Base-by-base conservation (phyloP, 345 rosid genomes). In the Camelina laxa region DNA sequence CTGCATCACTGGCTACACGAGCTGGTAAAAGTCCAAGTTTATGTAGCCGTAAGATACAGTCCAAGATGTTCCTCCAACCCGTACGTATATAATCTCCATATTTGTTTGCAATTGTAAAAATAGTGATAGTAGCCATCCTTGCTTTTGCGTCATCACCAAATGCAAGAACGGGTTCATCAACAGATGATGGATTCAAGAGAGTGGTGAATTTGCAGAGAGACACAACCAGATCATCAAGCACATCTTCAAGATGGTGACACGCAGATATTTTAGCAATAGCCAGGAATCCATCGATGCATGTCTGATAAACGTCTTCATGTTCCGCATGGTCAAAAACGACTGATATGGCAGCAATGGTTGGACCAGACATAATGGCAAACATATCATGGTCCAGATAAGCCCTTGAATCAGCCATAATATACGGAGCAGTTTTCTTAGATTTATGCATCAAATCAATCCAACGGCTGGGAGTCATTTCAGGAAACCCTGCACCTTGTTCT, bases 361-460 rank as follows among this genome's bases (percentile, higher is more conserved):
- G 99, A 80, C 99, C 98, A 41, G 99, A 92, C 96, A 95, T 92
- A 72, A 88, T 90, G 47, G 98, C 99, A 81, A 95, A 92, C 98
- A 95, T 92, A 68, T 95, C 99, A 75, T 92, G 96, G 71, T 95
- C 99, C 73, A 92, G 98, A 84, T 89, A 83, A 70, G 98, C 87
- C 82, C 80, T 81, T 64, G 94, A 89, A 83, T 95, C 89, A 49
- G 94, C 85, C 57, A 88, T 53, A 74, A 92, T 88, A 72, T 82
- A 92, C 1, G 98, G 97, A 61, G 99, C 87, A 19, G 96, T 87
- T 88, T 89, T 90, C 86, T 83, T 90, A 62, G 96, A 92, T 80
- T 92, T 95, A 85, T 86, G 98, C 97, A 95, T 87, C 80, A 95
- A 83, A 84, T 95, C 98, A 73, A 91, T 95, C 99, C 99, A 95